Evolutionary conservation across 163 green algal species (phyloP).

Genomic region (Scenedesmus sp.): DNA sequence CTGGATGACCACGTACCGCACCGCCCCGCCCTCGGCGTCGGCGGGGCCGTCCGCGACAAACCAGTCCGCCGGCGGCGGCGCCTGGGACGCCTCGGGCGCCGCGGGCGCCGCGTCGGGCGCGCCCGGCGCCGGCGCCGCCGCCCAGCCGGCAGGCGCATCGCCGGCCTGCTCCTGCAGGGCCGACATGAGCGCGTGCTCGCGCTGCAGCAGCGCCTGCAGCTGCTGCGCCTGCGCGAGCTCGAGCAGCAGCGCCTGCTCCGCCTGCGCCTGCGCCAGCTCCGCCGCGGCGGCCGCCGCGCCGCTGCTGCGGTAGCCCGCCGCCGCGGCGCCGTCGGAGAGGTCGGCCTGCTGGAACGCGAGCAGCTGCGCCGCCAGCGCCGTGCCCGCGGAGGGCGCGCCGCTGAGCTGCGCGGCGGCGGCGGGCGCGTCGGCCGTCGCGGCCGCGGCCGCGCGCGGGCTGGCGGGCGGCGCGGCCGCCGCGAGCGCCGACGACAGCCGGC

Average conservation of each 20-base stretch:
- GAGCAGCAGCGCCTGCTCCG: conserved; percentile 10
- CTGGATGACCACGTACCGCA: conserved; percentile 76
- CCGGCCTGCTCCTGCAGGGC: conserved; percentile 8
- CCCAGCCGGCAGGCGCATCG: neutral
- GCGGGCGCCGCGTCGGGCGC: neutral
- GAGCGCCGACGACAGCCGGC: neutral
- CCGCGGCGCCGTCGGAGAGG: too few species aligned
- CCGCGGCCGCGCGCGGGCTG: too few species aligned
- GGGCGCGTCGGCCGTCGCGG: too few species aligned
- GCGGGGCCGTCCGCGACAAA: conserved; percentile 61
- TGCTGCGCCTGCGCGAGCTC: conserved; percentile 21
- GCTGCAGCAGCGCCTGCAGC: conserved; percentile 19
- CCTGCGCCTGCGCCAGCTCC: conserved; percentile 8
- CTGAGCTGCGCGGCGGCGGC: too few species aligned
- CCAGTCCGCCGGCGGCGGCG: conserved; percentile 50
- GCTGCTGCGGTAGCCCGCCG: conserved; percentile 4
- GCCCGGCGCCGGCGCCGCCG: neutral
- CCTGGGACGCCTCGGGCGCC: neutral
- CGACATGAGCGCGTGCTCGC: conserved; percentile 21
- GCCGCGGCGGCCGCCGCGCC: neutral
- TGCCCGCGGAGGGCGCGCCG: too few species aligned
- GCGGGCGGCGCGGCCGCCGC: neutral
- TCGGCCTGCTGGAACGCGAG: conserved; percentile 6
- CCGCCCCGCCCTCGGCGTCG: neutral
- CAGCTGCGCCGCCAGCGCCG: conserved; percentile 7